Evolutionary conservation across 768 basidiomycete species (phyloP), one percentile per base, ranked within the genome.

Genomic region (Tylopilus felleus): DNA sequence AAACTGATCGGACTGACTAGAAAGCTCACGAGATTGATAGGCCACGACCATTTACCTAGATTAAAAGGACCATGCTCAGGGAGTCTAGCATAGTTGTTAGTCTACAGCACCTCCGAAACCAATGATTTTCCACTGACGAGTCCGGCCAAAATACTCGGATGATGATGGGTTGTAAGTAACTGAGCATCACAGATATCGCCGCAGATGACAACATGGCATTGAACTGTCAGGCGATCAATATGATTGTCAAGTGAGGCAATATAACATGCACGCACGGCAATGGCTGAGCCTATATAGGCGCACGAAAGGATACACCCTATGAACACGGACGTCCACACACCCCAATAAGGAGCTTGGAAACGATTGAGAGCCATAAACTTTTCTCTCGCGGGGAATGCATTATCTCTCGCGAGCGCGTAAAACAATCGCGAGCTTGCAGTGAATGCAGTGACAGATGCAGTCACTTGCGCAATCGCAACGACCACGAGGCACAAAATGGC

Each of bases 141-240:
- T 69, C 63, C 7, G 80, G 79, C 80, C 81, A 83, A 64, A 83
- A 79, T 4, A 80, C 78, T 7, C 82, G 76, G 39, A 82, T 80
- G 40, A 80, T 71, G 55, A 84, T 80, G 12, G 81, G 82, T 56
- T 82, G 79, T 21, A 81, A 54, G 60, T 84, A 84, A 51, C 79
- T 75, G 42, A 82, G 71, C 80, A 84, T 81, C 3, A 81, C 80
- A 3, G 81, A 73, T 57, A 83, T 78, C 2, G 80, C 79, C 9
- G 79, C 80, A 25, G 80, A 81, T 3, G 80, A 80, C 25, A 82
- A 47, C 52, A 82, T 81, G 3, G 80, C 81, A 46, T 82, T 80
- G 62, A 82, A 81, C 79, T 75, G 47, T 43, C 9, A 29, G 49
- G 44, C 14, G 22, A 8, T 33, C 3, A 44, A 21, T 41, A 19